A percentile compares a stretch with the other conserved stretches of the same genome.
Conservation (phyloP, 306 rosid species). For the Herpetospermum pedunculosum region DNA sequence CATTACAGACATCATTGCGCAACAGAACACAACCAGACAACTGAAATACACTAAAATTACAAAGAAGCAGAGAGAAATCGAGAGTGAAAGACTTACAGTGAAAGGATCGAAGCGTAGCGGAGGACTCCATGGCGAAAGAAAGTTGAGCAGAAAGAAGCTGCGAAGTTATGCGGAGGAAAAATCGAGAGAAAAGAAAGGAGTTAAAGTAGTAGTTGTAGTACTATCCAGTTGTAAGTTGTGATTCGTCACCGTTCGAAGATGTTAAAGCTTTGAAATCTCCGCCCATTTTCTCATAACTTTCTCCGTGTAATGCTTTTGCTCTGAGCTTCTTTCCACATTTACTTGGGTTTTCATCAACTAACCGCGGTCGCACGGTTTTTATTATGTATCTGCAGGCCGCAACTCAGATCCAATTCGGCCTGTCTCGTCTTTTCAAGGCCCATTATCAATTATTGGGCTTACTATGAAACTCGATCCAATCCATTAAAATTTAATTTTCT, state of each 20-base stretch:
- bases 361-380: neutral
- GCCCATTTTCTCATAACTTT: conserved; percentile 43
- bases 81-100: conserved; percentile 46
- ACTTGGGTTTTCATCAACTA: neutral
- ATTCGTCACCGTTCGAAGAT: conserved; percentile 18
- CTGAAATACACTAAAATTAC: neutral
- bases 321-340: neutral
- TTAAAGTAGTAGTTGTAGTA: neutral
- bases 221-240: neutral
- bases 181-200: conserved; percentile 13
- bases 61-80: conserved; percentile 4
- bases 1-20: neutral
- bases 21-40: neutral
- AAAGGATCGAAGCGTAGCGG: conserved; percentile 57
- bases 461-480: no score
- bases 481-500: no score
- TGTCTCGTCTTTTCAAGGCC: neutral
- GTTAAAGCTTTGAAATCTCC: conserved; percentile 45
- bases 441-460: no score
- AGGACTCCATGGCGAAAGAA: conserved; percentile 78
- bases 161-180: conserved; percentile 15
- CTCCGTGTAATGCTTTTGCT: conserved; percentile 25
- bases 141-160: neutral
- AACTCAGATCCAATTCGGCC: neutral
- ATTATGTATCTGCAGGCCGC: neutral